Evolutionary conservation across 768 basidiomycete genomes (phyloP).

Genomic region (Tricholomella constricta): DNA sequence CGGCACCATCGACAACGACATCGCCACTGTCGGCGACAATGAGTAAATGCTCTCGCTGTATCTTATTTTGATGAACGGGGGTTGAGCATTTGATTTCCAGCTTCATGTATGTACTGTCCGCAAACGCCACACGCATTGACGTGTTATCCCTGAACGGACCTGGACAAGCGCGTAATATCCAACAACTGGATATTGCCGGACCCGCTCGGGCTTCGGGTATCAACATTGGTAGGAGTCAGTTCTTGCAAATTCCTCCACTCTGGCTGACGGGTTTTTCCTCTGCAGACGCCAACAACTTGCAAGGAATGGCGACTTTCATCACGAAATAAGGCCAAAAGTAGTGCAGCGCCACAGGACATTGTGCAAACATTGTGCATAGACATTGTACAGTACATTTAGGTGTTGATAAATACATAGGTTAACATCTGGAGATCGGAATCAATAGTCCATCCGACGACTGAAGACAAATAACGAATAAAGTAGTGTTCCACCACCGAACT

Average conservation of each 20-base stretch:
- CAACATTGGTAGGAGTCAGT: conserved; percentile 32
- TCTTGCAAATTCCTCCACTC: not conserved
- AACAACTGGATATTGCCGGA: conserved; percentile 32
- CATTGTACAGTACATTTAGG: not conserved
- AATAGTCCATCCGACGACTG: too few relatives aligned
- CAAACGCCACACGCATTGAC: conserved; percentile 40
- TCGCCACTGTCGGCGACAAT: conserved; percentile 37
- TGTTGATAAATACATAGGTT: not conserved
- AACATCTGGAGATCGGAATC: too few relatives aligned
- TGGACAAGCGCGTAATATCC: conserved; percentile 33
- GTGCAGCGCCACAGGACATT: too few relatives aligned
- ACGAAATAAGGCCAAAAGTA: conserved; percentile 8
- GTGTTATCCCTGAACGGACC: conserved; percentile 40
- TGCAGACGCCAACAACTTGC: conserved; percentile 33
- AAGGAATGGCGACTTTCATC: conserved; percentile 38
- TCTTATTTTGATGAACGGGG: not conserved
- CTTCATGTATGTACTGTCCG: conserved; percentile 42
- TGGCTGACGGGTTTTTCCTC: not conserved
- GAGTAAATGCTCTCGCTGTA: conserved; percentile 29
- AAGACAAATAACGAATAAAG: too few relatives aligned
- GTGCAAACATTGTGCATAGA: too few relatives aligned
- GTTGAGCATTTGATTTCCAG: conserved; percentile 19
- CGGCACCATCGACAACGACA: conserved; percentile 42
- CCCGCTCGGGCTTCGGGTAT: conserved; percentile 34
- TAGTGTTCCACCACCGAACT: too few relatives aligned